Evolutionary conservation across 371 early-diverging fungal species (phyloP).

Genomic region (Rhizopus microsporus): DNA sequence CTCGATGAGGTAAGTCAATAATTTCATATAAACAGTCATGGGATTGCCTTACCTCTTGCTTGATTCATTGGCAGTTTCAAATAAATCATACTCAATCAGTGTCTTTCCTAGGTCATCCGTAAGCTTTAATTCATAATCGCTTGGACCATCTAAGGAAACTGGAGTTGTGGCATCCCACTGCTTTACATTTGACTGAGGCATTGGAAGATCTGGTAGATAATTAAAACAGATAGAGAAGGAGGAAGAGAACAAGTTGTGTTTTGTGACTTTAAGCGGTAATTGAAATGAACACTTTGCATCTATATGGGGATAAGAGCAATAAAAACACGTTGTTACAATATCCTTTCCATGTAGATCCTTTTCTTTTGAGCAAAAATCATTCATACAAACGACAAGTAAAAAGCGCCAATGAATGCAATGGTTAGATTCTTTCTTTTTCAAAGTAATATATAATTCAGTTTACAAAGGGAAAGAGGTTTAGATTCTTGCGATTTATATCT

Average conservation of each 20-base stretch:
- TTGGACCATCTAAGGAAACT: constrained; percentile 55
- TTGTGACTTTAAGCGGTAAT: constrained; percentile 5
- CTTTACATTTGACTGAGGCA: constrained; percentile 29
- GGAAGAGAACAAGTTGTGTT: not conserved
- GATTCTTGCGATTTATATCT: no score
- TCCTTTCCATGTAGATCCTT: no score
- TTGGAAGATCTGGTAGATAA: not conserved
- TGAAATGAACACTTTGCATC: no score
- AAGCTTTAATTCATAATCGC: constrained; percentile 60
- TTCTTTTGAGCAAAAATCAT: no score
- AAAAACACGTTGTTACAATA: no score
- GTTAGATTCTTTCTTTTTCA: no score
- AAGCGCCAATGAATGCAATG: no score
- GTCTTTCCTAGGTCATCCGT: constrained; percentile 67
- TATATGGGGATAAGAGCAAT: no score
- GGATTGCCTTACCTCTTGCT: constrained; percentile 30
- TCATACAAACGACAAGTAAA: no score
- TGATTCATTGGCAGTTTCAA: constrained; percentile 75
- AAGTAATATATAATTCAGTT: no score
- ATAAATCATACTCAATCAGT: constrained; percentile 69
- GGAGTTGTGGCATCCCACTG: constrained; percentile 68
- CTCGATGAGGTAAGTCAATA: no score
- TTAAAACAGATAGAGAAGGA: not conserved
- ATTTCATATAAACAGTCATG: not conserved
- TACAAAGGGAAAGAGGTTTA: no score